These are phyloP conservation scores for Chlamydomonas sphaeroides DNA, from an alignment of 139 green algal species.

Conservation along the genomic window DNA sequence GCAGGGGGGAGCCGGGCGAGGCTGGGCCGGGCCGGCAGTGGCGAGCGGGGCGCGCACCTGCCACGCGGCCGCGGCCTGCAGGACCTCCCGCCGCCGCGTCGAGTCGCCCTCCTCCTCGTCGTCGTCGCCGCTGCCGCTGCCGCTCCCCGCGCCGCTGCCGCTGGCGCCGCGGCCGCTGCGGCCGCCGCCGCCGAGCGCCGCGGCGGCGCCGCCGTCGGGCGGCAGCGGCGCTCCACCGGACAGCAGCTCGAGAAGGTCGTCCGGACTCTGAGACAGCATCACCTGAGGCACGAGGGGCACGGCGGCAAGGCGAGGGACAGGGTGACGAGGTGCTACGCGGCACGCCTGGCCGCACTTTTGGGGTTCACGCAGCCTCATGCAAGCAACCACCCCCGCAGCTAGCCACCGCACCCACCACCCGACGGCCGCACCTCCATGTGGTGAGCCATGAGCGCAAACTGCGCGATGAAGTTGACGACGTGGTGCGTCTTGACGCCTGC, in stretches of 20 bases:
- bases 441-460: conserved; percentile 57
- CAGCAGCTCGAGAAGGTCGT: background rate
- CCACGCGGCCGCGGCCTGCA: background rate
- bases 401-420: background rate
- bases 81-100: background rate
- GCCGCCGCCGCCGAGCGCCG: background rate
- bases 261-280: conserved; percentile 5
- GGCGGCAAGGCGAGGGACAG: no score
- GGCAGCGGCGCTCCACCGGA: background rate
- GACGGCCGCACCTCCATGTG: conserved; percentile 44
- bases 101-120: background rate
- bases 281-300: no score
- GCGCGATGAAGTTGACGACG: conserved; percentile 55
- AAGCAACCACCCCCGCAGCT: background rate
- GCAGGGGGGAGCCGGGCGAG: no score
- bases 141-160: background rate
- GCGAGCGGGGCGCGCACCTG: no score
- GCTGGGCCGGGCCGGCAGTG: no score
- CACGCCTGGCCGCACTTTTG: no score
- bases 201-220: background rate
- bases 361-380: no score
- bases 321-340: no score
- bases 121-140: background rate
- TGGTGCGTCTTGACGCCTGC: conserved; percentile 56
- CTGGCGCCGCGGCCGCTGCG: background rate